Percentiles rank a stretch among this genome's conserved stretches.
Conservation (phyloP, 179 eudicot species). For the Vitellaria paradoxa region DNA sequence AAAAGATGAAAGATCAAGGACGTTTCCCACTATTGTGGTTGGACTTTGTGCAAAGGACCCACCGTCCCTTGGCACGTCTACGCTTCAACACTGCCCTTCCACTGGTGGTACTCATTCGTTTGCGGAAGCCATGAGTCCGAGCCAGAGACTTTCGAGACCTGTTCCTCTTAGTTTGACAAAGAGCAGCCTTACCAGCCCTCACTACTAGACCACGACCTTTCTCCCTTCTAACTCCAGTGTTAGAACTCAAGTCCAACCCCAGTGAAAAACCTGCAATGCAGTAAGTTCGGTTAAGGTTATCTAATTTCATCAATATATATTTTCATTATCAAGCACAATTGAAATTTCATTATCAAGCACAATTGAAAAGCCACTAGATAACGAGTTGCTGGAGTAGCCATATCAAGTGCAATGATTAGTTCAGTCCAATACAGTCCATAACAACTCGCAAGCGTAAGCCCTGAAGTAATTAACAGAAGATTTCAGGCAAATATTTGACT, state of each 20-base stretch:
- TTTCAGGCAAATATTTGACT: neutral
- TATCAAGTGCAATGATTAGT: neutral
- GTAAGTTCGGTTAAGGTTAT: neutral
- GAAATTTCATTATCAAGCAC: neutral
- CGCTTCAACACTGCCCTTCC: constrained; percentile 80
- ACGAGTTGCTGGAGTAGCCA: neutral
- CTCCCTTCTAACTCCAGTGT: constrained; percentile 24
- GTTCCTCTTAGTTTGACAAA: constrained; percentile 85
- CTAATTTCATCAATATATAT: neutral
- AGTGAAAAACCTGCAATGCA: constrained; percentile 59
- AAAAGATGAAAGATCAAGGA: constrained; percentile 18
- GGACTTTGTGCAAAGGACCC: constrained; percentile 80
- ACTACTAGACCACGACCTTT: constrained; percentile 65
- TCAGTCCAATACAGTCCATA: neutral
- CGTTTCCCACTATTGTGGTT: constrained; percentile 71
- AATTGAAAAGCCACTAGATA: neutral
- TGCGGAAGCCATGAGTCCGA: constrained; percentile 71
- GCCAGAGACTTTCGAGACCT: constrained; percentile 89
- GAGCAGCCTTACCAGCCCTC: constrained; percentile 54
- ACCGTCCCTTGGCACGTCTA: constrained; percentile 86
- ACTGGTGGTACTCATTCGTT: constrained; percentile 81
- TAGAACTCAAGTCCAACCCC: constrained; percentile 47
- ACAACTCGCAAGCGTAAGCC: neutral
- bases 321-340: neutral
- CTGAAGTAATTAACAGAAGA: neutral